A percentile compares a stretch with the other conserved stretches of the same genome.
Conservation (phyloP, 768 basidiomycete species). For the Naganishia vaughanmartiniae region DNA sequence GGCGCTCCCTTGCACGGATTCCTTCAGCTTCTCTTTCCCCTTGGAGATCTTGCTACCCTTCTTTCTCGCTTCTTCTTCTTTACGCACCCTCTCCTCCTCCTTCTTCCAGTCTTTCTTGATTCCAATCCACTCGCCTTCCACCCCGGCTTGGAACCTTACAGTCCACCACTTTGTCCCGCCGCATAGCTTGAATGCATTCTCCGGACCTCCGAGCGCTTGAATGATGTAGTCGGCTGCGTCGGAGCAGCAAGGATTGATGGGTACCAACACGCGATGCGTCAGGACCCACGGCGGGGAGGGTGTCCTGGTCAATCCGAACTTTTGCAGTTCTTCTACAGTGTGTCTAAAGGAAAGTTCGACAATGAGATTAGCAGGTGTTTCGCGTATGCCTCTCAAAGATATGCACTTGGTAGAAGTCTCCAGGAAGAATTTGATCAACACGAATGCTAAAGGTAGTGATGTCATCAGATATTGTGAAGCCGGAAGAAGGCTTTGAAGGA, state of each 20-base stretch:
- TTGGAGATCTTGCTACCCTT: slow-evolving; percentile 41
- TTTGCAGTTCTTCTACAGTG: slow-evolving; percentile 77
- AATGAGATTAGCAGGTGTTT: neutral
- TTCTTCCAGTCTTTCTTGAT: slow-evolving; percentile 79
- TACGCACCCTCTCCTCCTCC: slow-evolving; percentile 55
- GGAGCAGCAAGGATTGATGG: slow-evolving; percentile 67
- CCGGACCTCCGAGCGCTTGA: slow-evolving; percentile 73
- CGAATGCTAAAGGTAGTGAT: slow-evolving; percentile 58
- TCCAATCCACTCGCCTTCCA: slow-evolving; percentile 83
- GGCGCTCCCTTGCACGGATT: slow-evolving; percentile 31
- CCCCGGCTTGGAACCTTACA: slow-evolving; percentile 76
- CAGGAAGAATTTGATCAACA: slow-evolving; percentile 72
- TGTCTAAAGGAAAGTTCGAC: slow-evolving; percentile 53
- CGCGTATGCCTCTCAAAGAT: neutral
- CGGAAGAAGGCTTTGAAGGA: neutral
- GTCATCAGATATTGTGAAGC: neutral
- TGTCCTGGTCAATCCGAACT: slow-evolving; percentile 71
- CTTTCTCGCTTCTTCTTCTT: slow-evolving; percentile 41
- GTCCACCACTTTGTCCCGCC: slow-evolving; percentile 99
- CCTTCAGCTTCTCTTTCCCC: slow-evolving; percentile 35
- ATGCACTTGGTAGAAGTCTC: slow-evolving; percentile 60
- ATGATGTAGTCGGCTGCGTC: slow-evolving; percentile 72
- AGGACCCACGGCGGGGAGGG: slow-evolving; percentile 82
- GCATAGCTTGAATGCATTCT: slow-evolving; percentile 66
- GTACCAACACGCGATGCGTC: slow-evolving; percentile 68